Evolutionary conservation across 202 grass and related monocot species (phyloP).

Genomic region (Saccharum hybrid): DNA sequence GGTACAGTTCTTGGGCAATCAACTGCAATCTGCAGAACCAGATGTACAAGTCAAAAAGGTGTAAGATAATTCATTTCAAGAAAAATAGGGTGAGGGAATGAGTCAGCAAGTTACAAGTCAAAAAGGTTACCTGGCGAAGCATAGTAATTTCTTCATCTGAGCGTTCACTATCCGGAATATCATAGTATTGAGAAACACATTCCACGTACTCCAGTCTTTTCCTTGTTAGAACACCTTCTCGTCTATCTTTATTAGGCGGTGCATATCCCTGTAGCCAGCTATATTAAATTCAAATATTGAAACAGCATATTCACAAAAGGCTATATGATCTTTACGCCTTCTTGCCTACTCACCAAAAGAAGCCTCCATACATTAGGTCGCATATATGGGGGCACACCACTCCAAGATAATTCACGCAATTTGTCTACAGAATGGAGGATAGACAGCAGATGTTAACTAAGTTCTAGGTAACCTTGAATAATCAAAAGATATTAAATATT

Average conservation of each 20-base stretch:
- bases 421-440: conserved; percentile 72
- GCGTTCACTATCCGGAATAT: conserved; percentile 68
- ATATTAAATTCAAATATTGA: conserved; percentile 58
- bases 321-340: background rate
- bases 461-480: background rate
- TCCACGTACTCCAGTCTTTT: conserved; percentile 70
- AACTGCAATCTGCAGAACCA: conserved; percentile 61
- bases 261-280: conserved; percentile 78
- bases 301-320: conserved; percentile 12
- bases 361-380: conserved; percentile 94
- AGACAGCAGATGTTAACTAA: conserved; percentile 7
- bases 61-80: background rate
- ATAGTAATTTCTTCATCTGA: conserved; percentile 92
- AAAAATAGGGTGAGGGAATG: background rate
- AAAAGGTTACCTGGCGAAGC: conserved; percentile 68
- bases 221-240: conserved; percentile 62
- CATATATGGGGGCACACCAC: conserved; percentile 96
- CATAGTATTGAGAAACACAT: conserved; percentile 78
- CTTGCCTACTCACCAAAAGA: conserved; percentile 73
- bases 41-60: background rate
- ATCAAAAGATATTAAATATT: background rate
- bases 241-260: conserved; percentile 77
- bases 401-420: conserved; percentile 95
- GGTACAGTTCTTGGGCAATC: conserved; percentile 88
- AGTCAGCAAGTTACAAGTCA: background rate